A percentile compares a stretch with the other conserved stretches of the same genome.
phyloP scores from a whole-genome alignment of 1,284 basidiomycete genomes.

The Neonothopanus nambi region DNA sequence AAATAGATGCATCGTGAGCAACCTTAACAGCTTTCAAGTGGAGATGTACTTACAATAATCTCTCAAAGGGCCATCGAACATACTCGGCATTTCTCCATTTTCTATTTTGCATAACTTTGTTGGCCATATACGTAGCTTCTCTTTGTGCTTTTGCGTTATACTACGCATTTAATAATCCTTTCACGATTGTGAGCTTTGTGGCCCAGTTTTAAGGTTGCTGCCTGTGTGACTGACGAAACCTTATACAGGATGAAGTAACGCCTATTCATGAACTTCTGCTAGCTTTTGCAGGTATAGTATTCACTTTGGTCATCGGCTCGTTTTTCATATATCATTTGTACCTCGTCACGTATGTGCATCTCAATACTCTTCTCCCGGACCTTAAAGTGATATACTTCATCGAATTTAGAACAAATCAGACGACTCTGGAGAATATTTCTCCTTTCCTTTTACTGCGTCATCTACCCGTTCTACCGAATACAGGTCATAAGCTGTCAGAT shows the following conservation, averaged over 20 bases:
- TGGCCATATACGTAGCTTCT: constrained; percentile 62
- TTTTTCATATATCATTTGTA: constrained; percentile 81
- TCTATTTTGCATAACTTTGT: constrained; percentile 63
- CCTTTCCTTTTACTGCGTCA: constrained; percentile 74
- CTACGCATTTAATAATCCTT: constrained; percentile 68
- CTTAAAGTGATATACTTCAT: constrained; percentile 2
- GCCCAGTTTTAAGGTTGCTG: constrained; percentile 1
- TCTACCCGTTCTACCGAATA: constrained; percentile 57
- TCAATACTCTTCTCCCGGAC: constrained; percentile 4
- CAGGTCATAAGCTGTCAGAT: constrained; percentile 53
- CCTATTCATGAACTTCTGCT: constrained; percentile 75
- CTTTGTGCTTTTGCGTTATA: constrained; percentile 60
- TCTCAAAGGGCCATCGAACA: constrained; percentile 72
- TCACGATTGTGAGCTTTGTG: constrained; percentile 51
- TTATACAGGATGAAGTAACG: constrained; percentile 55
- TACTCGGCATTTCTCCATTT: constrained; percentile 88
- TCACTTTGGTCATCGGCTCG: constrained; percentile 72
- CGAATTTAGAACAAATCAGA: constrained; percentile 74
- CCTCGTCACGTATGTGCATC: constrained; percentile 66
- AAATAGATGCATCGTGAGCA: constrained; percentile 71
- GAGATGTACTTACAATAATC: constrained; percentile 5
- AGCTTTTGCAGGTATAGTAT: constrained; percentile 59
- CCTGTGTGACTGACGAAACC: constrained; percentile 8
- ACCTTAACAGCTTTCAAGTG: neutral
- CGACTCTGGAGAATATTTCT: constrained; percentile 80